Base-by-base conservation (phyloP, 2,329 filamentous ascomycete species). In the Diaporthe sp. region DNA sequence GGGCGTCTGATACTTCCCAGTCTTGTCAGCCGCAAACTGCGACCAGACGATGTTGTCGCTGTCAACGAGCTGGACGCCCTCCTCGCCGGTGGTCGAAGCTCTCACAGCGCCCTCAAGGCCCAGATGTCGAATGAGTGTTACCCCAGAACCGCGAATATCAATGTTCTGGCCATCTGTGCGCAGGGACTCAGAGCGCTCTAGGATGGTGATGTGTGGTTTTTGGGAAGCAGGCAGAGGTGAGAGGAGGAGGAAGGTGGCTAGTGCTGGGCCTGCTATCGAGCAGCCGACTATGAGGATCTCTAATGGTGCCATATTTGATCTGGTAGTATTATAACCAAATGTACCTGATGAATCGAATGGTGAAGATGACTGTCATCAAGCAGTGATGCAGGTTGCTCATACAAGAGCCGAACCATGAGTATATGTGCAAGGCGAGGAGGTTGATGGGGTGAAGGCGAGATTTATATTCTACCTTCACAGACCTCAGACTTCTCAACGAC, bases 211-310 rank as follows among this genome's bases (percentile, higher is more conserved):
- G 72, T 70, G 76, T 33, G 77, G 76, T 45, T 76, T 77, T 6
- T 78, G 74, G 7, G 73, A 68, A 8, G 78, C 76, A 10, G 78
- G 78, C 42, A 78, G 79, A 55, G 60, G 55, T 74, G 58, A 75
- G 68, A 76, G 77, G 42, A 77, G 87, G 45, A 89, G 83, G 77
- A 84, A 85, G 77, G 82, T 84, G 30, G 86, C 86, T 4, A 87
- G 77, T 5, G 85, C 81, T 13, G 84, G 82, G 13, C 84, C 84
- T 22, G 82, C 81, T 68, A 85, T 81, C n/a, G 84, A 82, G 30
- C 80, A 82, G 15, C 84, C 84, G 55, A 81, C 79, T 74, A 86
- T 82, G 74, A 85, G 82, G 42, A 85, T 76, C 78, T 77, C 82
- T 75, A 83, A 72, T 4, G 80, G 78, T 10, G 80, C 75, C 79